Conservation (phyloP, 768 basidiomycete genomes). For the Calocybe cyanea region DNA sequence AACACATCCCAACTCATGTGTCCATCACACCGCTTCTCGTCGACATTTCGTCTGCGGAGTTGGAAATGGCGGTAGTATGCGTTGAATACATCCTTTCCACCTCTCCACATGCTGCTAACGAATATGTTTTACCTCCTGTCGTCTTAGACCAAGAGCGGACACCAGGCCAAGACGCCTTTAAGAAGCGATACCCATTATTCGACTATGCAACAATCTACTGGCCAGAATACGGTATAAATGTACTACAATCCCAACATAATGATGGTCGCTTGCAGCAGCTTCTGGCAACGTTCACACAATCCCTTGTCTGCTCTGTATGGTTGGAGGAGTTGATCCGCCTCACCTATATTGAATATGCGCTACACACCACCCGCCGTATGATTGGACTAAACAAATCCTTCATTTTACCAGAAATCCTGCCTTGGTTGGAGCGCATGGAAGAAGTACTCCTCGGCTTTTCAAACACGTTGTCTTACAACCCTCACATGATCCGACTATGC, state of each 20-base stretch:
- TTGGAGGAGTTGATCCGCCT: background rate
- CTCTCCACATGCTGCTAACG: background rate
- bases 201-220: background rate
- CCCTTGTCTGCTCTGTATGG: background rate
- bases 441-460: no score
- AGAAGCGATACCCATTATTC: background rate
- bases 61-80: background rate
- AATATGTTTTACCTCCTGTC: background rate
- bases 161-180: background rate
- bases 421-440: background rate
- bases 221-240: background rate
- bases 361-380: background rate
- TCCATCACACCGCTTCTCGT: background rate
- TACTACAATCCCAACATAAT: background rate
- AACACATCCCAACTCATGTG: background rate
- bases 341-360: background rate
- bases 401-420: background rate
- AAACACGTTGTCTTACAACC: background rate
- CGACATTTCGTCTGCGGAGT: background rate
- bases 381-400: background rate
- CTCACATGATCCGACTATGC: background rate
- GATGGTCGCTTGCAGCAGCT: no score
- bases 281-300: background rate
- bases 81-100: background rate
- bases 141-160: background rate